Percentiles rank a stretch among this genome's conserved stretches.
Evolutionary conservation across 1,284 basidiomycete genomes (phyloP).

Genomic region (Porodaedalea pini): DNA sequence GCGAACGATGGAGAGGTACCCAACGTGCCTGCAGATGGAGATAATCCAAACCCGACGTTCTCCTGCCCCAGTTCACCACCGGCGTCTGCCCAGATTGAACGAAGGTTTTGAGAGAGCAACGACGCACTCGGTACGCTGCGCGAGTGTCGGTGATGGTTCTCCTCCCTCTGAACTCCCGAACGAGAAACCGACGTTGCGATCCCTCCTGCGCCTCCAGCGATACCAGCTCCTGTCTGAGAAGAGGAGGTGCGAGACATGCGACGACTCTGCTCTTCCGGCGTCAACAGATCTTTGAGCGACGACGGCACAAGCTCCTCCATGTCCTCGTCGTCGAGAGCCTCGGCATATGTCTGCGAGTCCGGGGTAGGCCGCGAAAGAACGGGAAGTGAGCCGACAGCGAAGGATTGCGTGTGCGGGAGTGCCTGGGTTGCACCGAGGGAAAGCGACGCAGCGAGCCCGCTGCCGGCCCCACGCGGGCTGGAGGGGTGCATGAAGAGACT

Average conservation of each 20-base stretch:
- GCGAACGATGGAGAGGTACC: conserved; percentile 36
- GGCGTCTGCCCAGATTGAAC: conserved; percentile 63
- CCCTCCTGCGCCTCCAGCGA: conserved; percentile 34
- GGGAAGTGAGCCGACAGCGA: conserved; percentile 28
- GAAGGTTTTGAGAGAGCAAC: conserved; percentile 60
- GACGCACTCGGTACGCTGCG: conserved; percentile 74
- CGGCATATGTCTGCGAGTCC: conserved; percentile 25
- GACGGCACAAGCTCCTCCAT: conserved; percentile 86
- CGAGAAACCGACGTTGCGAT: conserved; percentile 22
- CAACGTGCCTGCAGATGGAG: background rate
- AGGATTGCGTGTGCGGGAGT: conserved; percentile 16
- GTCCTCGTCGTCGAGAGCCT: conserved; percentile 68
- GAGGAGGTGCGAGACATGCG: conserved; percentile 71
- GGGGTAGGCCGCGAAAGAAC: conserved; percentile 22
- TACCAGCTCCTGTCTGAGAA: conserved; percentile 29
- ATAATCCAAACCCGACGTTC: conserved; percentile 7
- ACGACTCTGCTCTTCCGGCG: conserved; percentile 76
- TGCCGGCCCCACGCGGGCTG: conserved; percentile 26
- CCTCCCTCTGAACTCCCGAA: conserved; percentile 29
- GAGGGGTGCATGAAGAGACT: conserved; percentile 46
- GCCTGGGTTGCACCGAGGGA: conserved; percentile 43
- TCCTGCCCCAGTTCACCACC: conserved; percentile 1
- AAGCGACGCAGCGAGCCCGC: conserved; percentile 45
- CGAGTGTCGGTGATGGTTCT: conserved; percentile 63
- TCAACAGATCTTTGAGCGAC: conserved; percentile 82